Evolutionary conservation across 2,329 filamentous ascomycete species (phyloP).

Genomic region (Colletotrichum karsti): DNA sequence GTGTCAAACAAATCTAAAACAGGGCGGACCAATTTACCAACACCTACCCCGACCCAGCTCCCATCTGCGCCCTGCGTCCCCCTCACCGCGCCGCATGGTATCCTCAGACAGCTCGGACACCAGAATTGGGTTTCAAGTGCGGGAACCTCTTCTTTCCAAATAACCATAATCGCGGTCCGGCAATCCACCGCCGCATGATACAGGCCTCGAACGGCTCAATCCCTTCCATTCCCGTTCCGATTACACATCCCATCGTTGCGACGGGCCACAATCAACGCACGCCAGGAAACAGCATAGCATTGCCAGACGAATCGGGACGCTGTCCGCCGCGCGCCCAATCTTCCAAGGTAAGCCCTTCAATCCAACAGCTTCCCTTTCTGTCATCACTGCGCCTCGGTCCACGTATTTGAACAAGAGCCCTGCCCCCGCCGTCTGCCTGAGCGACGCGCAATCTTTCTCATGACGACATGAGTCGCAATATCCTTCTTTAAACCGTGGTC

Average conservation of each 20-base stretch:
- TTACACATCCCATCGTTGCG: slow-evolving; percentile 11
- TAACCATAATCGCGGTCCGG: slow-evolving; percentile 17
- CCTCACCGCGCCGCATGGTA: slow-evolving; percentile 19
- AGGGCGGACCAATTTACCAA: slow-evolving; percentile 14
- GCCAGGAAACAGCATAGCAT: slow-evolving; percentile 8
- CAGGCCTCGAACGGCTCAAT: slow-evolving; percentile 16
- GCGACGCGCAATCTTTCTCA: not conserved
- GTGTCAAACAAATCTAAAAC: slow-evolving; percentile 31
- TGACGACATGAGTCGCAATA: slow-evolving; percentile 6
- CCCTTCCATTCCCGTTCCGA: slow-evolving; percentile 3
- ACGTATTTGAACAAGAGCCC: slow-evolving; percentile 16
- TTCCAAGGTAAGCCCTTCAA: slow-evolving; percentile 19
- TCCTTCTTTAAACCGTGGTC: not conserved
- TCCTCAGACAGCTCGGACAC: slow-evolving; percentile 29
- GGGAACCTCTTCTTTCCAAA: slow-evolving; percentile 23
- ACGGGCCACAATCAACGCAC: slow-evolving; percentile 14
- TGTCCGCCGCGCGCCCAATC: slow-evolving; percentile 7
- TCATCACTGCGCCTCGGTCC: not conserved
- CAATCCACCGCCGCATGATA: slow-evolving; percentile 4
- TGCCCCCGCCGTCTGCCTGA: not conserved
- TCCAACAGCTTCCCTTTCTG: not conserved
- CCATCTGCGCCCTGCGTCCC: slow-evolving; percentile 1
- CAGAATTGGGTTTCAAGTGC: slow-evolving; percentile 29
- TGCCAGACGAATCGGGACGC: slow-evolving; percentile 20
- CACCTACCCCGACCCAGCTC: not conserved